phyloP scores from a whole-genome alignment of 2,329 filamentous ascomycete species.

The Penicillium sclerotiorum region DNA sequence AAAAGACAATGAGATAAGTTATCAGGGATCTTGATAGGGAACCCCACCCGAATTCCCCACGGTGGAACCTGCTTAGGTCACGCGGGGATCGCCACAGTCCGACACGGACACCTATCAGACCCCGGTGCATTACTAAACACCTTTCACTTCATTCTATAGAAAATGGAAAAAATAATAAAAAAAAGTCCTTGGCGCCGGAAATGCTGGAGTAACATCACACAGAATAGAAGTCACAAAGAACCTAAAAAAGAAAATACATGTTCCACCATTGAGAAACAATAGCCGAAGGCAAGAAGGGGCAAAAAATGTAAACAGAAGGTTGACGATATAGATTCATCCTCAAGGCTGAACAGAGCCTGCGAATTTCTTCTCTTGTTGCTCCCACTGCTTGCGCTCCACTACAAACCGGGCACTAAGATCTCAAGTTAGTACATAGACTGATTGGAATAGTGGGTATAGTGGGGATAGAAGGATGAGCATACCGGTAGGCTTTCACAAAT shows the following conservation, averaged over 20 bases:
- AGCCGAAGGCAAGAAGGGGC: neutral
- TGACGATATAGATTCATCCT: too few relatives aligned
- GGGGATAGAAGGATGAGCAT: constrained; percentile 13
- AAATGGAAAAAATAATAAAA: neutral
- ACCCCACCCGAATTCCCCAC: constrained; percentile 23
- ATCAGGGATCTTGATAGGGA: constrained; percentile 10
- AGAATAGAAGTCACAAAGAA: neutral
- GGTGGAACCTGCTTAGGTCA: constrained; percentile 9
- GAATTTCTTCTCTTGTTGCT: constrained; percentile 61
- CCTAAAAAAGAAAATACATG: constrained; percentile 14
- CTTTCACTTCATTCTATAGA: neutral
- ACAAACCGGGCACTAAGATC: constrained; percentile 53
- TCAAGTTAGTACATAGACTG: constrained; percentile 9
- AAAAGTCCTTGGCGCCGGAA: constrained; percentile 15
- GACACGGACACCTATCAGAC: constrained; percentile 18
- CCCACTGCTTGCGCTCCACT: constrained; percentile 61
- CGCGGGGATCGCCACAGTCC: constrained; percentile 45
- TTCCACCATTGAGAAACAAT: constrained; percentile 4
- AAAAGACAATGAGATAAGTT: constrained; percentile 10
- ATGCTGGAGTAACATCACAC: constrained; percentile 17
- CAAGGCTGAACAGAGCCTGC: too few relatives aligned
- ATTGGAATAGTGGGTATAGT: neutral
- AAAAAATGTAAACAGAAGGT: constrained; percentile 8
- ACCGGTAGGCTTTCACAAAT: constrained; percentile 62
- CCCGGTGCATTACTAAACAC: constrained; percentile 6